Evolutionary conservation across 129 eudicot species (phyloP), one percentile per base, ranked within the genome.

Genomic region (Cynara cardunculus): DNA sequence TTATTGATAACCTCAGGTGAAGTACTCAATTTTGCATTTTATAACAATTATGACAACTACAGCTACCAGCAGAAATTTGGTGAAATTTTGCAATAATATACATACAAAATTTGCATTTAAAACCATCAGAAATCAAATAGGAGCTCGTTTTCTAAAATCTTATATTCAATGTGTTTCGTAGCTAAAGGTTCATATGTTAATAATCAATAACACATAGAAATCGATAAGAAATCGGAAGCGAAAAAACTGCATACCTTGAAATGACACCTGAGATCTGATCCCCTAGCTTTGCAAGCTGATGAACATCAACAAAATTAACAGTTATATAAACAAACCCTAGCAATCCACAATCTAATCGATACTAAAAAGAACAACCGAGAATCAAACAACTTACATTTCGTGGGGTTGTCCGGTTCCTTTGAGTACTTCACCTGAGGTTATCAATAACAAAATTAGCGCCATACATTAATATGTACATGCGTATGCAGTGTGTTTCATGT

Each of bases 211-310:
- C 65, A 30, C 3, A 32, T n/a, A 2, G 5, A 78, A 59, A 18
- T 6, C 16, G 25, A 2, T 27, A 25, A 70, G 30, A 74, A 74
- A 5, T 21, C 70, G 21, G 18, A n/a, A n/a, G 25, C 13, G 3
- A 25, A 71, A 71, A 2, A 72, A 25, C 31, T 25, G 11, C 13
- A 59, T 69, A 87, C 93, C 93, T 89, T 89, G 72, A 89, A 89
- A 78, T 87, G 93, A 27, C 85, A 87, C 69, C 93, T 82, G 81
- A 87, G 90, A 85, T 80, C 90, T 25, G 89, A 75, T 6, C 90
- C 93, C 75, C 90, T 85, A 22, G 89, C 86, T 76, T 89, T 89
- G 87, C 93, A 89, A 80, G 93, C 93, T 89, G 88, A 62, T 26
- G 7, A 73, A 75, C 18, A 83, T 5, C 59, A 30, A 34, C 0